Base-by-base conservation (phyloP, 106 monocot genomes). In the Narthecium ossifragum region DNA sequence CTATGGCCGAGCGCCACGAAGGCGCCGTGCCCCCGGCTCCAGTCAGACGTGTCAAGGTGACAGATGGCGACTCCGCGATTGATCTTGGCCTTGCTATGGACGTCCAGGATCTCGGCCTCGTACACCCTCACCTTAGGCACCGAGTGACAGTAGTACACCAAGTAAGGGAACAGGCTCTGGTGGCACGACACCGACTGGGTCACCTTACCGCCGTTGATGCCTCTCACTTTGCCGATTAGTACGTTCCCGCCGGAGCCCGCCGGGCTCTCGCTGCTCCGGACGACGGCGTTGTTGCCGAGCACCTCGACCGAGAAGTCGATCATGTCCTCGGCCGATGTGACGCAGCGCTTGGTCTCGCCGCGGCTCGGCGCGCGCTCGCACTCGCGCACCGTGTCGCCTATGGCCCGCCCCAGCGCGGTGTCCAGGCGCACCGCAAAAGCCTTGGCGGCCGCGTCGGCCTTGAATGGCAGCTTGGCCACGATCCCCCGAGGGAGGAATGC, bases 91-190 rank as follows among this genome's bases (percentile, higher is more conserved):
- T 70, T 57, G 54, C 53, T 43, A 2, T 45, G 36, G 23, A 74
- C 78, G 62, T 32, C 68, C 53, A 81, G 59, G 60, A 93, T 88
- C 20, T 88, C 88, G 0, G 79, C 82, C 61, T 82, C 79, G 73
- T 93, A 93, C 1, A 88, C 88, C 33, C 88, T 50, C 52, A 93
- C 93, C 56, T 73, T 70, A 2, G 93, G 93, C 30, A 93, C 93
- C 2, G 82, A 78, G 68, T 93, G 93, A 59, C 93, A 93, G 58
- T 93, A 93, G 76, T 93, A 88, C 15, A 88, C 77, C 57, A 85
- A 57, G 72, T 82, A 93, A 0, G 93, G 93, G 60, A 88, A 93
- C 69, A 93, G 25, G 66, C 93, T 88, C 85, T 93, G 93, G 68
- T 93, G 93, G 52, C 93, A 93, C 9, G 88, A 88, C 53, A 85